phyloP scores from a whole-genome alignment of 2,329 filamentous ascomycete genomes.

The Hypoxylon sp. region DNA sequence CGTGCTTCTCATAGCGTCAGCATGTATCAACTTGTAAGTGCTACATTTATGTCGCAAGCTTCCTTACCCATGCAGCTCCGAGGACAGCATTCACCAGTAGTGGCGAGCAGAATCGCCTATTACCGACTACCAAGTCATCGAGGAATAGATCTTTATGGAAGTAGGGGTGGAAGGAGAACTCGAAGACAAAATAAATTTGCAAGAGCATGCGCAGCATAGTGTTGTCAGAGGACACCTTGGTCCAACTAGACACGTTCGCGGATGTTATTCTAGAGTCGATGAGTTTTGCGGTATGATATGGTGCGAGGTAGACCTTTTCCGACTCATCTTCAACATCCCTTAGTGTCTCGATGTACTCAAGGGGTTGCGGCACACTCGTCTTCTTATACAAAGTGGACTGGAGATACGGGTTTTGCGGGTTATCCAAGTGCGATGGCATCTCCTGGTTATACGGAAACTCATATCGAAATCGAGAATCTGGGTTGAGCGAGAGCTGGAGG shows the following conservation, averaged over 20 bases:
- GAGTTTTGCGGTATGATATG: conserved; percentile 45
- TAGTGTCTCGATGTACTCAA: conserved; percentile 10
- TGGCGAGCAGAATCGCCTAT: conserved; percentile 43
- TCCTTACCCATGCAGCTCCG: conserved; percentile 47
- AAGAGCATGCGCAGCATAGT: conserved; percentile 44
- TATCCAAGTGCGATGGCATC: conserved; percentile 35
- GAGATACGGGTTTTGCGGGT: conserved; percentile 39
- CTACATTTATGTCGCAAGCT: not conserved
- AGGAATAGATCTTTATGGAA: conserved; percentile 48
- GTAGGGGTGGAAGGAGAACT: conserved; percentile 37
- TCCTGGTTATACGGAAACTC: conserved; percentile 43
- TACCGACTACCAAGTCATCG: conserved; percentile 44
- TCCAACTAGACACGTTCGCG: conserved; percentile 46
- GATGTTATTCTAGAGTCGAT: conserved; percentile 41
- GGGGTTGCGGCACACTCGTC: conserved; percentile 12
- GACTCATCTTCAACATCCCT: conserved; percentile 23
- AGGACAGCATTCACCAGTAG: conserved; percentile 48
- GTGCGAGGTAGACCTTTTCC: conserved; percentile 41
- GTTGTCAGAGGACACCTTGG: conserved; percentile 45
- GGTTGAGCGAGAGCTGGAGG: conserved; percentile 39
- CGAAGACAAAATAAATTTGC: conserved; percentile 39
- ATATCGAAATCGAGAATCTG: conserved; percentile 43
- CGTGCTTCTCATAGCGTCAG: conserved; percentile 45
- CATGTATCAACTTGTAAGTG: not conserved
- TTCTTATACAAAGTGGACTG: conserved; percentile 37